These are phyloP conservation scores for Juglanconis sp. DNA, from an alignment of 2,329 filamentous ascomycete genomes.

Conservation along the genomic window DNA sequence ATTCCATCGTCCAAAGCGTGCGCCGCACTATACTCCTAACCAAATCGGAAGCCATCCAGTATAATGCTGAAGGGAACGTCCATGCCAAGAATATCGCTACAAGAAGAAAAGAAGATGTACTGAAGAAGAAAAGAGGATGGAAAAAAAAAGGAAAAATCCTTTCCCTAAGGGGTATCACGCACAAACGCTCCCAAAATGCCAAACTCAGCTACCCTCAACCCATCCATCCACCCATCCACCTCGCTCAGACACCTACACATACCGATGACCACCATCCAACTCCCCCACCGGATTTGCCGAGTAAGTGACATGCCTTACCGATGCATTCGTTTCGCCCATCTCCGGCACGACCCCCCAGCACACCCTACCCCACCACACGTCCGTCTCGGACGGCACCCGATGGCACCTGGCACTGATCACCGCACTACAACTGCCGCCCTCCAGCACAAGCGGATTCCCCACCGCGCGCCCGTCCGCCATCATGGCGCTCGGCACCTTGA, in stretches of 20 bases:
- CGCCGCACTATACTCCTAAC: neutral
- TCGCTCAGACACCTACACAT: constrained; percentile 28
- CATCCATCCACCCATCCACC: no score
- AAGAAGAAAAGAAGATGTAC: neutral
- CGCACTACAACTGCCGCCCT: constrained; percentile 48
- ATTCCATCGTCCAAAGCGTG: neutral
- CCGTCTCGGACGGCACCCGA: constrained; percentile 28
- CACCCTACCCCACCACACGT: constrained; percentile 36
- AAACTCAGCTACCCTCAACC: no score
- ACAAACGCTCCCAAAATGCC: neutral
- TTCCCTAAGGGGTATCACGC: neutral
- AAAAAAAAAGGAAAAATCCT: neutral
- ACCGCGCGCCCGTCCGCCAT: constrained; percentile 32
- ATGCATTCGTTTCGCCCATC: constrained; percentile 27
- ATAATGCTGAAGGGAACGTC: neutral
- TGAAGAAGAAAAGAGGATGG: neutral
- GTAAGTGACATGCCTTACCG: constrained; percentile 43
- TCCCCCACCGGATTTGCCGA: constrained; percentile 33
- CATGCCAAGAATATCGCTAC: neutral
- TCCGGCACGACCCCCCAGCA: constrained; percentile 46
- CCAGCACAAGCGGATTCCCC: constrained; percentile 48
- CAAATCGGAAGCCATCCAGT: neutral
- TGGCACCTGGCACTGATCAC: constrained; percentile 51
- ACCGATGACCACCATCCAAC: constrained; percentile 35
- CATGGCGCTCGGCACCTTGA: constrained; percentile 34